Conservation (phyloP, 805 yeast genomes). For the Kregervanrija pseudodelftensis region DNA sequence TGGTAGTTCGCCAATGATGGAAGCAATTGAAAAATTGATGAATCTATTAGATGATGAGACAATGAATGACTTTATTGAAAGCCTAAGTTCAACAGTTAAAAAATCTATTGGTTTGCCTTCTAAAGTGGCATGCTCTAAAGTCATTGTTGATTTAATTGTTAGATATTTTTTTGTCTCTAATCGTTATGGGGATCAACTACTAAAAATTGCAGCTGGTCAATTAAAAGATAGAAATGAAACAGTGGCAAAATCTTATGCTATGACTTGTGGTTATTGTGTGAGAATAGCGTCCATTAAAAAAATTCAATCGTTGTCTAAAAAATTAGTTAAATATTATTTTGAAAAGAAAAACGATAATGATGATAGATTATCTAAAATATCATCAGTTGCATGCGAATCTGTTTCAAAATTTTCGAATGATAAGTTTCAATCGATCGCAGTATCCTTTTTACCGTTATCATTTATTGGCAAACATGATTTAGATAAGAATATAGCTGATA, state of each 20-base stretch:
- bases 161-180: constrained; percentile 40
- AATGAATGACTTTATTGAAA: constrained; percentile 41
- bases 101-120: constrained; percentile 85
- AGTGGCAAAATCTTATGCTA: constrained; percentile 67
- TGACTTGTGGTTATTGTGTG: constrained; percentile 72
- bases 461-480: constrained; percentile 72
- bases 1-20: constrained; percentile 83
- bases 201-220: constrained; percentile 52
- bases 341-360: constrained; percentile 30
- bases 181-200: constrained; percentile 54
- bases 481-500: constrained; percentile 34
- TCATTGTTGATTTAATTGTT: constrained; percentile 56
- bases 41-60: constrained; percentile 46
- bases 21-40: constrained; percentile 66
- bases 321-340: constrained; percentile 51
- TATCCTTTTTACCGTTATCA: constrained; percentile 68
- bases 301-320: constrained; percentile 46
- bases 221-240: constrained; percentile 66
- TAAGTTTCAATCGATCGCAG: constrained; percentile 51
- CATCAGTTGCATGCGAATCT: constrained; percentile 58
- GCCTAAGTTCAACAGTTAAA: constrained; percentile 49
- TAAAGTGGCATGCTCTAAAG: constrained; percentile 74
- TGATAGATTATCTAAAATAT: constrained; percentile 37
- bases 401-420: constrained; percentile 65
- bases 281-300: constrained; percentile 50